Base-by-base conservation (phyloP, 805 yeast genomes). In the Lipomyces spencermartinsiae region DNA sequence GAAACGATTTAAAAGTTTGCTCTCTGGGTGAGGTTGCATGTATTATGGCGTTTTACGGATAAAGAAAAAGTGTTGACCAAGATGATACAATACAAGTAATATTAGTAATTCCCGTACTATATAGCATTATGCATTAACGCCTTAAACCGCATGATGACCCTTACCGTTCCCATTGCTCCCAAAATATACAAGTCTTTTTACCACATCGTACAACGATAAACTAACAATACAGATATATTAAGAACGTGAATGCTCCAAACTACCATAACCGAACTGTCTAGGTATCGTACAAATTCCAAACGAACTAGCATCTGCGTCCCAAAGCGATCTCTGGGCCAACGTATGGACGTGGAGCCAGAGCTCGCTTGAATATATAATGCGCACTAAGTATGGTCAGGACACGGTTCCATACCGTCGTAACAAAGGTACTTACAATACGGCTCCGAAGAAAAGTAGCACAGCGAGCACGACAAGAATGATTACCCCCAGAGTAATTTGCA, bases 261-360 rank as follows among this genome's bases (percentile, higher is more conserved):
- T 43, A 19, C 9, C 16, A 43, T 43, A 43, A 43, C 43, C 49
- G 16, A 43, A 43, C 49, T 43, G 8, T n/a, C 49, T 7, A 43
- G 19, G 19, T 43, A 43, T 43, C 49, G 19, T 43, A 43, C 22
- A 43, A 43, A 43, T 5, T 43, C n/a, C 49, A n/a, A 43, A 19
- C 49, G 22, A 43, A 7, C n/a, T 14, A 43, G 22, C 22, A n/a
- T 43, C 49, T 43, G n/a, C 49, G 49, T 43, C 49, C 49, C 22
- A 43, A 14, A 16, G 49, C 49, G 25, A 43, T 43, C 49, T 43
- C 49, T 43, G 49, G 49, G n/a, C 49, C 49, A 3, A 43, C n/a
- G n/a, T 43, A 43, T 5, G 49, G 49, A 43, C 49, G 49, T 43
- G 49, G 49, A 43, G 9, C 22, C 49, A 43, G 49, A 43, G 49